Percentiles rank a stretch among this genome's conserved stretches.
Evolutionary conservation across 371 early-diverging fungal species (phyloP).

Genomic region (Mortierella sp.): DNA sequence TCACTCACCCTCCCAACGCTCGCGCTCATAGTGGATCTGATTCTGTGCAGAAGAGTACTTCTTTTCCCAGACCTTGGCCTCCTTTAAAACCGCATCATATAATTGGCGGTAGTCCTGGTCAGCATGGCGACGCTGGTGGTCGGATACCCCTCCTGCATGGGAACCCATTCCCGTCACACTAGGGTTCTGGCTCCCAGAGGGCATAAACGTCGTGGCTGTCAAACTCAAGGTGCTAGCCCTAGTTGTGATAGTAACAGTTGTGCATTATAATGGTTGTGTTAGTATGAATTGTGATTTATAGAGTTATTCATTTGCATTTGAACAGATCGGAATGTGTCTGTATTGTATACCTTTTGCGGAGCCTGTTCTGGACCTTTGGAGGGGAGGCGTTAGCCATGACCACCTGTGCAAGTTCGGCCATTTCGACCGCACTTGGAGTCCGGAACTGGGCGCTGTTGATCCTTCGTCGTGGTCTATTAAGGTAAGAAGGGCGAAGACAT

Average conservation of each 20-base stretch:
- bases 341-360: slow-evolving; percentile 38
- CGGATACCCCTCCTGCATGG: not conserved
- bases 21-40: slow-evolving; percentile 49
- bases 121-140: not conserved
- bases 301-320: not conserved
- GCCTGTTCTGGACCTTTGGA: slow-evolving; percentile 40
- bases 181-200: slow-evolving; percentile 29
- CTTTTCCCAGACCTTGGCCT: slow-evolving; percentile 57
- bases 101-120: slow-evolving; percentile 44
- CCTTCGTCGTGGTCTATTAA: slow-evolving; percentile 36
- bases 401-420: slow-evolving; percentile 35
- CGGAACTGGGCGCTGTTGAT: slow-evolving; percentile 52
- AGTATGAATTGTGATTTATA: not conserved
- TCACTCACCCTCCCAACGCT: slow-evolving; percentile 44
- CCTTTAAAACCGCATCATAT: slow-evolving; percentile 56
- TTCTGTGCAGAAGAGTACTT: slow-evolving; percentile 38
- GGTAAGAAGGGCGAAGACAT: not conserved
- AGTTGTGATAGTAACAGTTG: not conserved
- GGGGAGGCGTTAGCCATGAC: slow-evolving; percentile 50
- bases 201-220: slow-evolving; percentile 38
- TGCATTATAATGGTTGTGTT: not conserved
- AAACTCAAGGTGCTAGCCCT: slow-evolving; percentile 46
- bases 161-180: not conserved
- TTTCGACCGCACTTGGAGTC: slow-evolving; percentile 40
- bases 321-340: not conserved